Conservation (phyloP, 306 rosid species). For the Heteromeles arbutifolia region DNA sequence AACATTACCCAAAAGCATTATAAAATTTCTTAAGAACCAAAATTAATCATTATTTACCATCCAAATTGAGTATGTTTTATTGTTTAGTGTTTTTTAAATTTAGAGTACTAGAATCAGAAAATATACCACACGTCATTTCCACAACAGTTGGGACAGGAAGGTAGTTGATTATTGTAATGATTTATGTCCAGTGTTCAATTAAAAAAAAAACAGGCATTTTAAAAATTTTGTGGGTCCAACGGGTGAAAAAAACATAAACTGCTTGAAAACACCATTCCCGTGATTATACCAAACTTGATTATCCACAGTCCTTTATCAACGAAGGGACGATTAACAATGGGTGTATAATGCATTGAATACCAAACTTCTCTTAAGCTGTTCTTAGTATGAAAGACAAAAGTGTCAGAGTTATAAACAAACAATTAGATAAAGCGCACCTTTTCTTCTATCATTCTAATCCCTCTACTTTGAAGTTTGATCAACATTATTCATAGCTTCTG, state of each 20-base stretch:
- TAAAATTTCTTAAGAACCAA: too few species aligned
- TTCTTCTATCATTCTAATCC: neutral
- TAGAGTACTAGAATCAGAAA: too few species aligned
- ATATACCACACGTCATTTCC: too few species aligned
- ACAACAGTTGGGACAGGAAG: too few species aligned
- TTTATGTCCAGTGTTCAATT: too few species aligned
- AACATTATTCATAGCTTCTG: neutral
- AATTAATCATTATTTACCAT: too few species aligned
- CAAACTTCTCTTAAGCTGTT: too few species aligned
- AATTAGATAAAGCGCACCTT: neutral
- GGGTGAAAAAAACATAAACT: neutral
- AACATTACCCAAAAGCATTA: too few species aligned
- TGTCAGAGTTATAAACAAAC: neutral
- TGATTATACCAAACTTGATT: neutral
- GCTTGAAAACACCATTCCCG: neutral
- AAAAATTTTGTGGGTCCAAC: neutral
- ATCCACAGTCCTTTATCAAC: neutral
- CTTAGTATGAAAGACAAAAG: neutral
- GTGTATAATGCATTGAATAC: neutral
- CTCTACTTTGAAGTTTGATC: neutral
- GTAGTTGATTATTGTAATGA: too few species aligned
- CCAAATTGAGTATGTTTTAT: too few species aligned
- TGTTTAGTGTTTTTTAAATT: too few species aligned
- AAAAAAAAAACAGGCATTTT: too few species aligned
- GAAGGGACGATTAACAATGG: neutral